Evolutionary conservation across 306 rosid genomes (phyloP).

Genomic region (Vigna unguiculata): DNA sequence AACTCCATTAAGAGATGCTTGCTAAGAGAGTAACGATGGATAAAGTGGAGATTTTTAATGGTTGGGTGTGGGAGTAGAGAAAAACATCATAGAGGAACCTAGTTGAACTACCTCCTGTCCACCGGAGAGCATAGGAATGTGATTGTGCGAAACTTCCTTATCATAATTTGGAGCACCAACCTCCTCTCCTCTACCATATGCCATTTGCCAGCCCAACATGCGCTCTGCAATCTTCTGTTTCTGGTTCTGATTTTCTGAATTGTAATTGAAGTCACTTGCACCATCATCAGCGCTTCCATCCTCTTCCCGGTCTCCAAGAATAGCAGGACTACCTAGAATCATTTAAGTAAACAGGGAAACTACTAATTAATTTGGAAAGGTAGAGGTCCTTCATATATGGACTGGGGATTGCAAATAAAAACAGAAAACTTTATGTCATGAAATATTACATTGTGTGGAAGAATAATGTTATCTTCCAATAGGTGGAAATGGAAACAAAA

Average conservation of each 20-base stretch:
- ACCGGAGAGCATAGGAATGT: slow-evolving; percentile 58
- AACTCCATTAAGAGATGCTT: background rate
- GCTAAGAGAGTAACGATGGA: slow-evolving; percentile 3
- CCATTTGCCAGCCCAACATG: slow-evolving; percentile 90
- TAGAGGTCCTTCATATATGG: background rate
- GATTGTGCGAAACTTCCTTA: slow-evolving; percentile 82
- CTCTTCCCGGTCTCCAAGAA: slow-evolving; percentile 83
- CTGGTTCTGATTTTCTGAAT: slow-evolving; percentile 75
- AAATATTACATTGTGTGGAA: slow-evolving; percentile 14
- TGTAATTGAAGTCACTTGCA: slow-evolving; percentile 67
- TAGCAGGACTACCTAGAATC: slow-evolving; percentile 87
- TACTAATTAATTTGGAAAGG: slow-evolving; percentile 16
- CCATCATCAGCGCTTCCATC: slow-evolving; percentile 65
- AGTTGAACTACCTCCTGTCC: slow-evolving; percentile 78
- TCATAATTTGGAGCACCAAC: slow-evolving; percentile 69
- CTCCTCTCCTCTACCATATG: slow-evolving; percentile 74
- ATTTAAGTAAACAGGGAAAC: slow-evolving; percentile 32
- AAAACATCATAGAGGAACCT: slow-evolving; percentile 27
- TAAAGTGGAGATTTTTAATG: background rate
- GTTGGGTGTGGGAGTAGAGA: background rate
- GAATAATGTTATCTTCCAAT: slow-evolving; percentile 7
- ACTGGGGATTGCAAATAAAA: background rate
- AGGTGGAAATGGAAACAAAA: slow-evolving; percentile 39
- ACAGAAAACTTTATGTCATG: slow-evolving; percentile 24
- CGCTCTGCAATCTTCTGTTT: slow-evolving; percentile 91